A percentile compares a stretch with the other conserved stretches of the same genome.
These are phyloP conservation scores for Sarcomyxa edulis DNA, from an alignment of 768 basidiomycete species.

Conservation along the genomic window DNA sequence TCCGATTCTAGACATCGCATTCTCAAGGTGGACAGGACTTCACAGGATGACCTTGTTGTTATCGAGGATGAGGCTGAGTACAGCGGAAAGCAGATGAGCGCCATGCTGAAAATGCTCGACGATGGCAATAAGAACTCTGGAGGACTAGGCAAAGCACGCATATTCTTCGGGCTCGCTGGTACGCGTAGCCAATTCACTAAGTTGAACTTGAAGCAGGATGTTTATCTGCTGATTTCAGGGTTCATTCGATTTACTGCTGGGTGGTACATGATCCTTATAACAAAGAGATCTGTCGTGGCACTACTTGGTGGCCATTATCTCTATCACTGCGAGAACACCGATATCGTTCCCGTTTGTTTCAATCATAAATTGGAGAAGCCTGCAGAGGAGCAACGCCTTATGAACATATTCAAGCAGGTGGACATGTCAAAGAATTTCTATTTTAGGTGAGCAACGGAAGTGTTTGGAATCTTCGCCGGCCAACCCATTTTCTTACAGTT, in stretches of 20 bases:
- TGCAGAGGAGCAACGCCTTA: constrained; percentile 82
- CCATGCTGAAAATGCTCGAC: constrained; percentile 90
- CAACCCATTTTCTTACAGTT: constrained; percentile 50
- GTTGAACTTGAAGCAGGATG: background rate
- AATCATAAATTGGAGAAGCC: constrained; percentile 85
- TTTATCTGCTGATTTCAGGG: constrained; percentile 37
- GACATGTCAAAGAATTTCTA: constrained; percentile 99
- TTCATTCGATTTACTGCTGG: constrained; percentile 93
- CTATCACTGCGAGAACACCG: constrained; percentile 92
- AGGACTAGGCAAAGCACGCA: constrained; percentile 73
- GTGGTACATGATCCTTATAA: constrained; percentile 92
- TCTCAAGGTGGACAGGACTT: constrained; percentile 88
- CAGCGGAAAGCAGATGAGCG: constrained; percentile 83
- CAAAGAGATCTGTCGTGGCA: constrained; percentile 88
- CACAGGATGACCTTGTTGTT: constrained; percentile 66
- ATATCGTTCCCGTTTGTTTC: constrained; percentile 71
- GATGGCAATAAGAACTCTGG: constrained; percentile 90
- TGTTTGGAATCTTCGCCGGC: no score
- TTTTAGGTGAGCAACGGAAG: constrained; percentile 80
- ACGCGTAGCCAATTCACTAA: constrained; percentile 10
- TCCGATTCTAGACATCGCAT: constrained; percentile 86
- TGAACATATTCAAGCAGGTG: constrained; percentile 92
- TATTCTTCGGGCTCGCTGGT: constrained; percentile 85
- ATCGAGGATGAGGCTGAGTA: constrained; percentile 89
- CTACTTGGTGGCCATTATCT: constrained; percentile 93